Percentiles rank a stretch among this genome's conserved stretches.
Conservation (phyloP, 2,329 filamentous ascomycete species). For the Microsporum canis region DNA sequence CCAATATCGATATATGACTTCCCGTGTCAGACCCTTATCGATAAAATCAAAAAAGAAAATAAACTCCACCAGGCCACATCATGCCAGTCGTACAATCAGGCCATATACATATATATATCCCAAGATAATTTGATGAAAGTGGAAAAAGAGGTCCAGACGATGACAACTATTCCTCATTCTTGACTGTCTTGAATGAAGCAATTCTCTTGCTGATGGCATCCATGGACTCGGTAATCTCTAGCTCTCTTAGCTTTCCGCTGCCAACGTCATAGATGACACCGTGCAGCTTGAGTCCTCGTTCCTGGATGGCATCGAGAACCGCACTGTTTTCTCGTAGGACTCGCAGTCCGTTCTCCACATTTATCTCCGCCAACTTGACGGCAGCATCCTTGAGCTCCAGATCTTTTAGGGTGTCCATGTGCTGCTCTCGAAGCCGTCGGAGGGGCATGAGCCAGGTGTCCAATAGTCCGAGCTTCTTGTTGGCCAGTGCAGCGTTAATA, state of each 20-base stretch:
- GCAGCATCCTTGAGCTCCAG: constrained; percentile 41
- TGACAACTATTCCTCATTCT: neutral
- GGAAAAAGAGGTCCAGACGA: neutral
- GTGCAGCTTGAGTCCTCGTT: constrained; percentile 62
- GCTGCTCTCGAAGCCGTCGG: constrained; percentile 43
- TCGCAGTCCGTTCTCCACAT: constrained; percentile 58
- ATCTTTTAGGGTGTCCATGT: constrained; percentile 40
- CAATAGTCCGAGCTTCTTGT: constrained; percentile 47
- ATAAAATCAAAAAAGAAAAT: neutral
- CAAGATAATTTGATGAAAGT: neutral
- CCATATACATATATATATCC: neutral
- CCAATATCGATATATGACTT: neutral
- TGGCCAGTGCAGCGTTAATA: constrained; percentile 44
- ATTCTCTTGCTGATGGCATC: constrained; percentile 29
- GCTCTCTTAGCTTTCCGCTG: constrained; percentile 43
- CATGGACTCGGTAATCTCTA: constrained; percentile 38
- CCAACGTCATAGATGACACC: constrained; percentile 63
- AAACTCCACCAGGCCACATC: neutral
- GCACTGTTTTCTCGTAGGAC: constrained; percentile 57
- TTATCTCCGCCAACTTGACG: constrained; percentile 60
- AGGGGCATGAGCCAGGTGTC: constrained; percentile 53
- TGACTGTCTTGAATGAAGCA: constrained; percentile 30
- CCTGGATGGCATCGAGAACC: constrained; percentile 57
- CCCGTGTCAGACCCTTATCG: neutral
- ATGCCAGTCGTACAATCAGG: neutral